Percentiles rank a stretch among this genome's conserved stretches.
phyloP scores from a whole-genome alignment of 257 asterid species.

The Ligustrum vulgare region DNA sequence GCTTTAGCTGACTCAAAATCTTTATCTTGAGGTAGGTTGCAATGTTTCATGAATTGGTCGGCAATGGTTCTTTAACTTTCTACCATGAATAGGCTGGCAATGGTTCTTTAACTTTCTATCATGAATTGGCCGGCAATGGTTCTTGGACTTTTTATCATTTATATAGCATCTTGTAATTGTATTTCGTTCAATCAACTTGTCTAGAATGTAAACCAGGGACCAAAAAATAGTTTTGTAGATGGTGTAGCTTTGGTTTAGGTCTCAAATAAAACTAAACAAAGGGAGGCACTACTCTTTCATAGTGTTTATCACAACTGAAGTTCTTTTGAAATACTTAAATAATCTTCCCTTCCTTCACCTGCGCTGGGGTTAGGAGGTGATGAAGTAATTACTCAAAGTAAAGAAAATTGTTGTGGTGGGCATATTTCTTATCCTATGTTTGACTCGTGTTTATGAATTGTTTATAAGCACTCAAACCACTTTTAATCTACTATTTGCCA shows the following conservation, averaged over 20 bases:
- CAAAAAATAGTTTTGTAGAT: background rate
- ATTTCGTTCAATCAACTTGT: background rate
- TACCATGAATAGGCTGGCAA: background rate
- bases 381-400: background rate
- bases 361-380: too few relatives aligned
- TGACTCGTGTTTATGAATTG: too few relatives aligned
- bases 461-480: too few relatives aligned
- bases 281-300: background rate
- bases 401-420: background rate
- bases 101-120: background rate
- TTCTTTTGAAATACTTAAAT: constrained; percentile 3
- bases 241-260: too few relatives aligned
- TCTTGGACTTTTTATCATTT: background rate
- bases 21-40: background rate
- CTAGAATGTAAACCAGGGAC: background rate
- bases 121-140: background rate
- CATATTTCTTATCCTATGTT: background rate
- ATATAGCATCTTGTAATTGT: background rate
- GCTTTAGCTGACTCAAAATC: background rate
- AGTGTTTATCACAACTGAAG: background rate
- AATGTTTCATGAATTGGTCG: background rate
- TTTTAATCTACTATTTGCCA: too few relatives aligned
- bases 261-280: background rate
- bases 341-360: background rate
- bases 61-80: background rate